These are phyloP conservation scores for Trichocomaceae sp. DNA, from an alignment of 2,329 filamentous ascomycete species.

Conservation along the genomic window DNA sequence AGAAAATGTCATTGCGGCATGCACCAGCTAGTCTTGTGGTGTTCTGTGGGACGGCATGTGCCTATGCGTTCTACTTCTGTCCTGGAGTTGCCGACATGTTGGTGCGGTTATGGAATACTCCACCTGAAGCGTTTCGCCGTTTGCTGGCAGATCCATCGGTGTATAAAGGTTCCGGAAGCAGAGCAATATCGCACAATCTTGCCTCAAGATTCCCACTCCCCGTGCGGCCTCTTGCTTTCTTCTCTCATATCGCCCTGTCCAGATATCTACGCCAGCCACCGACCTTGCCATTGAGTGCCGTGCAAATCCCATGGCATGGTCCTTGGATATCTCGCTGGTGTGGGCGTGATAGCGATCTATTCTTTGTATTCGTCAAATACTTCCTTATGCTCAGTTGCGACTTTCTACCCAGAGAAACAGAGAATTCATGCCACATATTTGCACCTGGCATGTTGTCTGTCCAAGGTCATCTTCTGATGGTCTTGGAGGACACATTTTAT, in stretches of 20 bases:
- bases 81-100: slow-evolving; percentile 79
- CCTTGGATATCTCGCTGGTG: slow-evolving; percentile 81
- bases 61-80: slow-evolving; percentile 90
- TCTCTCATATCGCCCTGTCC: slow-evolving; percentile 54
- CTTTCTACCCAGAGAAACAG: slow-evolving; percentile 54
- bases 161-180: slow-evolving; percentile 46
- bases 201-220: slow-evolving; percentile 63
- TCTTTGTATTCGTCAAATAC: slow-evolving; percentile 87
- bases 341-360: slow-evolving; percentile 78
- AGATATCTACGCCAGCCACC: slow-evolving; percentile 58
- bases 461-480: slow-evolving; percentile 71
- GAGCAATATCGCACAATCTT: slow-evolving; percentile 56
- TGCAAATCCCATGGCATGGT: slow-evolving; percentile 75
- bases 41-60: slow-evolving; percentile 84
- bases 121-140: slow-evolving; percentile 62
- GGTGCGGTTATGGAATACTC: slow-evolving; percentile 71
- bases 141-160: slow-evolving; percentile 64
- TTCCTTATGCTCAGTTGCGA: slow-evolving; percentile 74
- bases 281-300: slow-evolving; percentile 60
- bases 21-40: slow-evolving; percentile 66
- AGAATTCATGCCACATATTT: slow-evolving; percentile 52
- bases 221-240: slow-evolving; percentile 56
- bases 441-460: slow-evolving; percentile 73
- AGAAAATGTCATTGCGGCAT: slow-evolving; percentile 77
- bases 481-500: slow-evolving; percentile 78